Conservation (phyloP, 192 early-diverging fungal species). For the Podila clonocystis region DNA sequence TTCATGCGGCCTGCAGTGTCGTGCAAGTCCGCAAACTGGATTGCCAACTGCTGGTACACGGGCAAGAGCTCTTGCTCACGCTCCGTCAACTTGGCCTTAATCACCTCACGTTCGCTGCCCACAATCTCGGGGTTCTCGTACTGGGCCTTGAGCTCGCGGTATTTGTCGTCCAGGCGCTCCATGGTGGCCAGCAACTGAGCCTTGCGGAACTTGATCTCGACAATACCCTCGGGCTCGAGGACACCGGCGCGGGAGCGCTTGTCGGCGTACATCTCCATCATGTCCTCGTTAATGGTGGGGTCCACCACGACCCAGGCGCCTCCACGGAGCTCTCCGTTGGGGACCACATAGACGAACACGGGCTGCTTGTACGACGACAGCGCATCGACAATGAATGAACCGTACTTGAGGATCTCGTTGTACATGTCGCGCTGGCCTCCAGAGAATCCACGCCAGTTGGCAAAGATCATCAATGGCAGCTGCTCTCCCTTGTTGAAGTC, state of each 20-base stretch:
- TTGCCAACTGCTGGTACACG: constrained; percentile 90
- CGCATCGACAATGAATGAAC: constrained; percentile 97
- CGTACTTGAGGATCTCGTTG: constrained; percentile 98
- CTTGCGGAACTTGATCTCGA: constrained; percentile 98
- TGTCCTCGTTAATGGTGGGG: constrained; percentile 94
- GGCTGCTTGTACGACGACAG: constrained; percentile 96
- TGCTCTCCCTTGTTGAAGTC: constrained; percentile 99
- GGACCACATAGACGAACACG: constrained; percentile 95
- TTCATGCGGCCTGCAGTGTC: constrained; percentile 96
- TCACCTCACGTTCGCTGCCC: constrained; percentile 68
- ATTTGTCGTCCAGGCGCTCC: constrained; percentile 89
- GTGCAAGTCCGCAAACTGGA: constrained; percentile 98
- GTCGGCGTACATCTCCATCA: constrained; percentile 99
- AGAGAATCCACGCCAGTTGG: constrained; percentile 99
- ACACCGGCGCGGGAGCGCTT: constrained; percentile 92
- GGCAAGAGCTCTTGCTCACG: constrained; percentile 91
- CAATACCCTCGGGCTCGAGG: constrained; percentile 96
- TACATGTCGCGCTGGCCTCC: constrained; percentile 99
- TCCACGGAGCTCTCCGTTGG: constrained; percentile 95
- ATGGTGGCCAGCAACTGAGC: constrained; percentile 92
- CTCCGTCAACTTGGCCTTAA: constrained; percentile 79
- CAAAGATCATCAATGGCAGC: constrained; percentile 98
- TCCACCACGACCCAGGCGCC: constrained; percentile 99
- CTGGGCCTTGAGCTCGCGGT: constrained; percentile 75
- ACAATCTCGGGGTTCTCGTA: constrained; percentile 61